Conservation (phyloP, 768 basidiomycete genomes). For the Baorangia bicolor region DNA sequence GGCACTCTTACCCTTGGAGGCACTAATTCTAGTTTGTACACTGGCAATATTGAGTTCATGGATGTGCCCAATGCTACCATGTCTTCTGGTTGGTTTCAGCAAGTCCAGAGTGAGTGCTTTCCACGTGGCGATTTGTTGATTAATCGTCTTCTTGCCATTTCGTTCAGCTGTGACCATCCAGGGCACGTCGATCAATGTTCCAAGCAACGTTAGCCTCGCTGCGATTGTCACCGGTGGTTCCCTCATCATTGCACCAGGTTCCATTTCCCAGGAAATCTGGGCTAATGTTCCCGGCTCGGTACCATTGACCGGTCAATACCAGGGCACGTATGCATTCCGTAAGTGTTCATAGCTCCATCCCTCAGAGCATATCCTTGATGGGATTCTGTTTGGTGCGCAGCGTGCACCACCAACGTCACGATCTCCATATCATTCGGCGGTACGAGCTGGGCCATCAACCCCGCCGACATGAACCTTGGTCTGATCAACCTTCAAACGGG, state of each 20-base stretch:
- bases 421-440: slow-evolving; percentile 75
- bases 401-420: slow-evolving; percentile 56
- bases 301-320: slow-evolving; percentile 41
- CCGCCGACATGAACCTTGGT: slow-evolving; percentile 79
- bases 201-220: slow-evolving; percentile 43
- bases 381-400: slow-evolving; percentile 33
- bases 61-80: slow-evolving; percentile 37
- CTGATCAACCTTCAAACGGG: slow-evolving; percentile 27
- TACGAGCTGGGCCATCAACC: slow-evolving; percentile 68
- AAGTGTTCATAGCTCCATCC: slow-evolving; percentile 26
- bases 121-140: not conserved
- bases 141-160: not conserved
- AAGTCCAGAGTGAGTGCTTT: slow-evolving; percentile 43
- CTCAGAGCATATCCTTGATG: not conserved
- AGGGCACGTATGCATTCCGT: slow-evolving; percentile 80
- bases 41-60: slow-evolving; percentile 65
- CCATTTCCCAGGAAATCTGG: slow-evolving; percentile 62
- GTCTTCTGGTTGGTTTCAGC: slow-evolving; percentile 58
- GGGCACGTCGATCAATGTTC: slow-evolving; percentile 43
- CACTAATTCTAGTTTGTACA: slow-evolving; percentile 51
- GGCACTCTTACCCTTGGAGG: slow-evolving; percentile 74
- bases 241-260: slow-evolving; percentile 77
- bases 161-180: slow-evolving; percentile 56
- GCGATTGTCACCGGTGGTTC: slow-evolving; percentile 95
- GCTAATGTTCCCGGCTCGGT: slow-evolving; percentile 55